A percentile compares a stretch with the other conserved stretches of the same genome.
phyloP scores from a whole-genome alignment of 73 alveolate species.

The Stentor roeselii region DNA sequence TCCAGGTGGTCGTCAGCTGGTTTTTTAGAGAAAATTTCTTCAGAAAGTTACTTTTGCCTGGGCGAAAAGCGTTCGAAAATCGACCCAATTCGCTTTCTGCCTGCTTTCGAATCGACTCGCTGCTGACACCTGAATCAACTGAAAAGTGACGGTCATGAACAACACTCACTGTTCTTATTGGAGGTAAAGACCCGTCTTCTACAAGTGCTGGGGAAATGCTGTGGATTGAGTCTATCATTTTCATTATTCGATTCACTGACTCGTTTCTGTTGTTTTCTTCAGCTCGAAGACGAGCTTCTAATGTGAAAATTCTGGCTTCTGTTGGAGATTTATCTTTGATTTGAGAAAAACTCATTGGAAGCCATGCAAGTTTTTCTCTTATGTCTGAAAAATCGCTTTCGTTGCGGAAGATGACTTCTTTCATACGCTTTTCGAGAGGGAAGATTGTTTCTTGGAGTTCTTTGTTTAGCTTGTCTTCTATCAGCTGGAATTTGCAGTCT shows the following conservation, averaged over 20 bases:
- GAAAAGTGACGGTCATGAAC: background rate
- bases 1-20: background rate
- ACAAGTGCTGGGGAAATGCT: background rate
- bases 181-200: background rate
- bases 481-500: no score
- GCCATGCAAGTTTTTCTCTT: constrained; percentile 14
- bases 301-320: constrained; percentile 24
- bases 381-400: background rate
- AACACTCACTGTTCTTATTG: background rate
- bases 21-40: background rate
- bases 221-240: background rate
- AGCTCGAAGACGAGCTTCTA: constrained; percentile 8
- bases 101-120: background rate
- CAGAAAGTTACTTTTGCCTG: background rate
- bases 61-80: background rate
- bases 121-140: background rate
- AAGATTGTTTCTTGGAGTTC: background rate
- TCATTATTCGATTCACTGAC: background rate
- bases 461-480: constrained; percentile 6
- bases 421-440: background rate
- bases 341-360: constrained; percentile 14
- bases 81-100: background rate
- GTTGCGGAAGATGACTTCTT: background rate
- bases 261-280: constrained; percentile 13
- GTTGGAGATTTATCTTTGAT: constrained; percentile 3